Percentiles rank a stretch among this genome's conserved stretches.
These are phyloP conservation scores for Backusella tarrabulga DNA, from an alignment of 192 early-diverging fungal genomes.

Conservation along the genomic window DNA sequence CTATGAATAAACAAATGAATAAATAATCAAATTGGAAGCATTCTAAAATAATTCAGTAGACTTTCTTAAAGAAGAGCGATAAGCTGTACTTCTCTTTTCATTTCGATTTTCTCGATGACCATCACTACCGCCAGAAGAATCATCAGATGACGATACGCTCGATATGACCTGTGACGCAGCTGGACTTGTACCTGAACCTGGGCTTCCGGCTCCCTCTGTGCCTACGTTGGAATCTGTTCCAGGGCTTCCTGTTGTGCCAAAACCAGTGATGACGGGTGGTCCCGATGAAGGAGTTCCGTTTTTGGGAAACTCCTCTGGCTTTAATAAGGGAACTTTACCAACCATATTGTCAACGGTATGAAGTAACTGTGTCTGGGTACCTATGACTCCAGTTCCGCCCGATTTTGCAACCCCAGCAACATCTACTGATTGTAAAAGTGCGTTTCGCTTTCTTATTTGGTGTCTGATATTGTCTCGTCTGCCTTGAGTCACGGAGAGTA, in stretches of 20 bases:
- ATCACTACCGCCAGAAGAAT: neutral
- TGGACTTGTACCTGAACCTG: no score
- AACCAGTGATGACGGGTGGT: neutral
- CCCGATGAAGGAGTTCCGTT: neutral
- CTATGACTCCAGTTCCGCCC: neutral
- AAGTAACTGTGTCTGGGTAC: neutral
- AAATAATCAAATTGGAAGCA: neutral
- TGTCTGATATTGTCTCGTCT: neutral
- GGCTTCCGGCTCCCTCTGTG: neutral
- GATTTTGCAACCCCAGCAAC: neutral
- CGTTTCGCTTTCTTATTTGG: neutral
- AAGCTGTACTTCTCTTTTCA: neutral
- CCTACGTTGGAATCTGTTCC: neutral
- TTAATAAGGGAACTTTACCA: neutral
- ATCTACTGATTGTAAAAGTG: neutral
- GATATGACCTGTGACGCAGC: neutral
- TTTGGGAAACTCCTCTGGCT: neutral
- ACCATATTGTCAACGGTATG: neutral
- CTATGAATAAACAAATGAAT: neutral
- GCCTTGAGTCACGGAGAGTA: neutral
- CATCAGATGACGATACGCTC: neutral
- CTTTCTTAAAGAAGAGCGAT: neutral
- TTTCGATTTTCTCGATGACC: neutral
- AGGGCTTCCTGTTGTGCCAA: neutral
- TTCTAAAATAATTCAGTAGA: neutral